Percentiles rank a stretch among this genome's conserved stretches.
phyloP scores from a whole-genome alignment of 2,329 filamentous ascomycete species.

The Neodidymelliopsis sp. region DNA sequence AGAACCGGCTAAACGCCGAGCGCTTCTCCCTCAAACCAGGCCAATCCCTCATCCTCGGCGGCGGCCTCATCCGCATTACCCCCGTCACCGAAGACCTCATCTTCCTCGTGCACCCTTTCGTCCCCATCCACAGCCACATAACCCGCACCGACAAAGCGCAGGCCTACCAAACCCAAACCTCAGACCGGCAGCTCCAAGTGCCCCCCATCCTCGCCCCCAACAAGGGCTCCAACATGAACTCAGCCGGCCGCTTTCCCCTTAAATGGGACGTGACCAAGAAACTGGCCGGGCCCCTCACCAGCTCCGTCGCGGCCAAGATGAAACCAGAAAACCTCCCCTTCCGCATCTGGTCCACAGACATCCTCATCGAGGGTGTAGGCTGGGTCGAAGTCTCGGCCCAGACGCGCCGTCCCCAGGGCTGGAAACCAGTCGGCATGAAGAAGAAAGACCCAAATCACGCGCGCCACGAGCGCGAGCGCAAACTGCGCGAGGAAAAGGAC shows the following conservation, averaged over 20 bases:
- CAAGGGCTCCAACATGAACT: constrained; percentile 45
- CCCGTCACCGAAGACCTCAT: constrained; percentile 70
- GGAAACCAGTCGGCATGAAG: constrained; percentile 55
- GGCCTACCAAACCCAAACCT: constrained; percentile 67
- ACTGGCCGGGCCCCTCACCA: constrained; percentile 76
- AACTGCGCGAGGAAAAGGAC: constrained; percentile 16
- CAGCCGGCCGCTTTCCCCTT: constrained; percentile 77
- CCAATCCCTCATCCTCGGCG: constrained; percentile 79
- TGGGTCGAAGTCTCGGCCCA: constrained; percentile 92
- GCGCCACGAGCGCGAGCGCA: constrained; percentile 21
- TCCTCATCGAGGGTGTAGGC: constrained; percentile 89
- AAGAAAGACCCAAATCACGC: constrained; percentile 51
- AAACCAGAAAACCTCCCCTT: constrained; percentile 78
- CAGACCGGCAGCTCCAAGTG: constrained; percentile 66
- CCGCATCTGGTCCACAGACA: constrained; percentile 78
- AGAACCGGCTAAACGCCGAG: constrained; percentile 73
- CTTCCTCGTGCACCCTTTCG: constrained; percentile 86
- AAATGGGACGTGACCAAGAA: constrained; percentile 83
- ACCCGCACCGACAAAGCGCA: constrained; percentile 83
- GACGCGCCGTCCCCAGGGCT: constrained; percentile 62
- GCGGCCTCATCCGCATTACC: constrained; percentile 87
- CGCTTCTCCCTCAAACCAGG: constrained; percentile 76
- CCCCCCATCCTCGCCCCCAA: constrained; percentile 64
- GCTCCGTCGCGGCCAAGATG: constrained; percentile 66
- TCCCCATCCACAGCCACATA: constrained; percentile 77